phyloP scores from a whole-genome alignment of 148 eudicot species.

The Silene latifolia region DNA sequence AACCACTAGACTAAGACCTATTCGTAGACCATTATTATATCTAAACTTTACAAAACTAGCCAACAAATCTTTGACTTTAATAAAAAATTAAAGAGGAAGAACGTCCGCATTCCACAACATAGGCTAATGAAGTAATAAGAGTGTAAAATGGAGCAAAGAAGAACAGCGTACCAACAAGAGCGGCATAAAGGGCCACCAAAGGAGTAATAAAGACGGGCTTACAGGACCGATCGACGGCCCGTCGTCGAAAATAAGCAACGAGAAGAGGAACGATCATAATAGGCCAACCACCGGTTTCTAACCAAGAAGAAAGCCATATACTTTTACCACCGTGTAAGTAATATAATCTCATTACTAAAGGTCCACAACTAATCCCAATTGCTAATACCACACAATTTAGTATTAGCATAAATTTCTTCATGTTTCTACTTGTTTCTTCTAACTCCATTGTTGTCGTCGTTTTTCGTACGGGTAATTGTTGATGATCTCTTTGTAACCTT shows the following conservation, averaged over 20 bases:
- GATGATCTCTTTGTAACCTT: not conserved
- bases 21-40: too few relatives aligned
- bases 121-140: too few relatives aligned
- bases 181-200: conserved; percentile 21
- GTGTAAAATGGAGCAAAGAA: not conserved
- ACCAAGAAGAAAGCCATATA: conserved; percentile 50
- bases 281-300: conserved; percentile 65
- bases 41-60: too few relatives aligned
- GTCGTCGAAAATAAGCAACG: conserved; percentile 37
- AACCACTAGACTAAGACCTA: too few relatives aligned
- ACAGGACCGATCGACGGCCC: conserved; percentile 18
- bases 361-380: conserved; percentile 56
- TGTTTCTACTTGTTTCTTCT: conserved; percentile 3
- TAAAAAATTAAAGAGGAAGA: too few relatives aligned
- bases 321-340: conserved; percentile 64
- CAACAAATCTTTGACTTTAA: too few relatives aligned
- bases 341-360: conserved; percentile 63
- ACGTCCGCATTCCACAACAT: too few relatives aligned
- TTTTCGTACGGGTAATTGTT: too few relatives aligned
- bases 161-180: conserved; percentile 25
- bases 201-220: conserved; percentile 33
- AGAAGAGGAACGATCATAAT: conserved; percentile 40
- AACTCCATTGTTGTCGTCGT: not conserved
- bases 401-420: conserved; percentile 33
- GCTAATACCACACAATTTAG: conserved; percentile 41